phyloP scores from a whole-genome alignment of 2,329 filamentous ascomycete species.

The Leptodontidium sp. region DNA sequence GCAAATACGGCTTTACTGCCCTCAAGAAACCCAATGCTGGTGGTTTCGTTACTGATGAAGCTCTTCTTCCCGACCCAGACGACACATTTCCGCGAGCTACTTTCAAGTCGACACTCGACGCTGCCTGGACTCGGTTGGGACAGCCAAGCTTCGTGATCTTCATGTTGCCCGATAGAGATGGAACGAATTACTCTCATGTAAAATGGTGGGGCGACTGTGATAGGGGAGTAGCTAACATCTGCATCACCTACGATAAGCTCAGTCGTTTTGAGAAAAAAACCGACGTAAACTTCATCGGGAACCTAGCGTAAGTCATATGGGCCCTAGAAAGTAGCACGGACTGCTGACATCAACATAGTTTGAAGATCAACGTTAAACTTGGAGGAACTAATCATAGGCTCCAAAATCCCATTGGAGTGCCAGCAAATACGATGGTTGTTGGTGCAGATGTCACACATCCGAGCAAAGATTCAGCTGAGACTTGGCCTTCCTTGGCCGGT shows the following conservation, averaged over 20 bases:
- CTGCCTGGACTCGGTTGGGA: not conserved
- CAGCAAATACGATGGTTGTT: conserved; percentile 75
- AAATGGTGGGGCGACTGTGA: conserved; percentile 1
- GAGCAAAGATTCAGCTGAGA: conserved; percentile 63
- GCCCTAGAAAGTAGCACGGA: not conserved
- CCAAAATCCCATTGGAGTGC: conserved; percentile 52
- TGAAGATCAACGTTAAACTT: conserved; percentile 83
- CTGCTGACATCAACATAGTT: conserved; percentile 54
- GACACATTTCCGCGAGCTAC: too few species aligned
- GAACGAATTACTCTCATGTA: not conserved
- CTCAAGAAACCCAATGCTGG: not conserved
- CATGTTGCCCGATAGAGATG: not conserved
- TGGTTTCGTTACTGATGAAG: too few species aligned
- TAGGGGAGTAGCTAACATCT: not conserved
- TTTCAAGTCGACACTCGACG: not conserved
- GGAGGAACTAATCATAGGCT: conserved; percentile 76
- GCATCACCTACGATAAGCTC: not conserved
- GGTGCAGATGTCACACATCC: conserved; percentile 90
- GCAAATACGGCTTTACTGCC: not conserved
- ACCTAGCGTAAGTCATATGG: not conserved
- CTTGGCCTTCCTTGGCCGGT: conserved; percentile 77
- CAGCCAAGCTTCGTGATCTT: not conserved
- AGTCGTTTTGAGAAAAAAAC: not conserved
- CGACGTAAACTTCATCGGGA: not conserved
- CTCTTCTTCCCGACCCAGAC: too few species aligned